Evolutionary conservation across 306 rosid species (phyloP), one percentile per base, ranked within the genome.

Genomic region (Citrullus colocynthis): DNA sequence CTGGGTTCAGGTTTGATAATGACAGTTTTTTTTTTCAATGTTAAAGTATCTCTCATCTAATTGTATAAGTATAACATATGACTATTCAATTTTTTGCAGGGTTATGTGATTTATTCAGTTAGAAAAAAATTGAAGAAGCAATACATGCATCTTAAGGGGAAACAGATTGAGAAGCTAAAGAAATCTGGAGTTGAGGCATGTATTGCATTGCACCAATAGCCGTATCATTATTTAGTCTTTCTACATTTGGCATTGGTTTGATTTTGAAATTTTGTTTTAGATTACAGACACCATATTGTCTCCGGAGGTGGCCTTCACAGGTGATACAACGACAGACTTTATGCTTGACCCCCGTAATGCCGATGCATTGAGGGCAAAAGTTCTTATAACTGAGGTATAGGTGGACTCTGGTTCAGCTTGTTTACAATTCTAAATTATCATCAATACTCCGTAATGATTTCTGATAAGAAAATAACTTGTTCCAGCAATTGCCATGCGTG

Each of bases 241-340:
- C 58, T 60, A 45, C 42, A 74, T 81, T 75, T 79, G 81, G 55
- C 65, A 44, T 20, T 36, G 7, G 52, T 75, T 83, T 76, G 42
- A 86, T 62, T 49, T 83, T 61, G 39, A 79, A 63, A 30, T 82
- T 78, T 57, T 70, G 32, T 20, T 78, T 82, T 88, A 95, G 97
- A 95, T 95, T 78, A 95, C 96, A 80, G 96, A 95, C 81, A 80
- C 32, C 59, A 66, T 95, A 78, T 81, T 95, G 87, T 89, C 96
- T 57, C 98, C 98, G 9, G 98, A 95, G 86, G 96, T 95, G 71
- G 98, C 98, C 83, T 95, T 95, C 85, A 87, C 96, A 0, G 98
- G 97, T 20, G 98, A 95, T 83, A 95, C 98, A 71, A 95, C 93
- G 0, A 56, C 96, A 28, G 96, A 95, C 75, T 95, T 84, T 81